Base-by-base conservation (phyloP, 1,139 yeast genomes). In the Pichia sp. region DNA sequence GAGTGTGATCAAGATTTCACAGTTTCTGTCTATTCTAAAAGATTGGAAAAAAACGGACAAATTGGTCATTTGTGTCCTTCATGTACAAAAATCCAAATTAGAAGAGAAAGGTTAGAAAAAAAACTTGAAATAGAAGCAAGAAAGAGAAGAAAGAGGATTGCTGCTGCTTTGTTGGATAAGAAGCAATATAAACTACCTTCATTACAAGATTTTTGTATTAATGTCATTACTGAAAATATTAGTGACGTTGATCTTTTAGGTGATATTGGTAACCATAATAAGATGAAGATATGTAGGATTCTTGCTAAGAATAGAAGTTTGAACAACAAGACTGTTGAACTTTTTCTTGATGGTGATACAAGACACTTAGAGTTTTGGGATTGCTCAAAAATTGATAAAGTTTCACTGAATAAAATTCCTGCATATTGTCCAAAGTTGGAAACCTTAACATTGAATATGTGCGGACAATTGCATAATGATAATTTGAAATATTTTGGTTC, bases 381-480 rank as follows among this genome's bases (percentile, higher is more conserved):
- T 67, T 92, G 98, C 64, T 88, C 96, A 1, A 82, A 81, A 48
- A 75, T 92, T 29, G 78, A 79, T 32, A 73, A 76, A 39, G 84
- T 78, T 54, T 77, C 94, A 0, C 74, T 84, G 50, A 76, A 77
- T 56, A 74, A 80, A 56, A 79, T 92, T 40, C 90, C 90, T 0
- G 73, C 95, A 0, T 85, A 69, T 62, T 86, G 97, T 56, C 96
- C 97, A 0, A 72, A 82, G 37, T 55, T 92, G 4, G 81, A 77
- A 55, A 67, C 73, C 2, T 66, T 92, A 39, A 83, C 84, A 0
- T 69, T 92, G 43, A 80, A 80, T 52, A 90, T 89, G 97, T 92
- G 97, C 69, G 98, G 98, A 3, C 94, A 86, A 58, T 68, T 92
- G 37, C 89, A 84, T 57, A 86, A 86, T 62, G 89, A 83, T 55